A percentile compares a stretch with the other conserved stretches of the same genome.
Evolutionary conservation across 2,329 filamentous ascomycete species (phyloP).

Genomic region (Aureobasidium sp.): DNA sequence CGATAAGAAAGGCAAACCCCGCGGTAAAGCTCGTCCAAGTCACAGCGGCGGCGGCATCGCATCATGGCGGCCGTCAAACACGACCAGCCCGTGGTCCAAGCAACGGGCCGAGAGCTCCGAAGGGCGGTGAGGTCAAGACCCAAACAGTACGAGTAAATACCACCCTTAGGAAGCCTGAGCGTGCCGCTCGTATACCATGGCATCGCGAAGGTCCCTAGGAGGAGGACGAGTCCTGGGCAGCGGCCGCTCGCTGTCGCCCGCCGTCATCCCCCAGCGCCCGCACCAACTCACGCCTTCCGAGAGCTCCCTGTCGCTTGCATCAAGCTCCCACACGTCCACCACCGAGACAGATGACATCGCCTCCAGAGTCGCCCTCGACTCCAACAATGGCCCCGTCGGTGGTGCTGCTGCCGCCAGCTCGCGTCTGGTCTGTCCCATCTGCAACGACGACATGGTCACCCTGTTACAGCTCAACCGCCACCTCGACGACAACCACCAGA

Average conservation of each 20-base stretch:
- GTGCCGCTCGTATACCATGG: constrained; percentile 49
- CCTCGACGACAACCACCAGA: constrained; percentile 83
- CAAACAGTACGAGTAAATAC: background rate
- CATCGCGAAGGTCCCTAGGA: constrained; percentile 72
- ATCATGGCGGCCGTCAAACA: background rate
- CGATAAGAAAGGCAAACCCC: constrained; percentile 11
- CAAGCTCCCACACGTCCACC: constrained; percentile 65
- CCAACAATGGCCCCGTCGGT: constrained; percentile 41
- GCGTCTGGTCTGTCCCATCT: constrained; percentile 89
- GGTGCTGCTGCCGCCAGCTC: constrained; percentile 51
- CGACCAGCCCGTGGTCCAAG: background rate
- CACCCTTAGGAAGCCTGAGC: background rate
- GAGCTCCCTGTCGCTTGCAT: constrained; percentile 64
- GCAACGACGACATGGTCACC: constrained; percentile 87
- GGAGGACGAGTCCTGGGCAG: constrained; percentile 87
- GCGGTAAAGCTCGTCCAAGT: background rate
- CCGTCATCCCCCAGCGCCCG: constrained; percentile 34
- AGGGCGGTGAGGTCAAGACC: constrained; percentile 7
- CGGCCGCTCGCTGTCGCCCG: constrained; percentile 72
- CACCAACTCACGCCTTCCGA: constrained; percentile 54
- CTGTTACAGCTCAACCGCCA: constrained; percentile 45
- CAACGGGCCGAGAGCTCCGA: constrained; percentile 6
- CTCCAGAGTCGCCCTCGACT: constrained; percentile 68
- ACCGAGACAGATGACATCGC: constrained; percentile 71
- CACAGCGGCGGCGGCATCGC: background rate